A percentile compares a stretch with the other conserved stretches of the same genome.
Conservation (phyloP, 768 basidiomycete genomes). For the Lactarius indigo region DNA sequence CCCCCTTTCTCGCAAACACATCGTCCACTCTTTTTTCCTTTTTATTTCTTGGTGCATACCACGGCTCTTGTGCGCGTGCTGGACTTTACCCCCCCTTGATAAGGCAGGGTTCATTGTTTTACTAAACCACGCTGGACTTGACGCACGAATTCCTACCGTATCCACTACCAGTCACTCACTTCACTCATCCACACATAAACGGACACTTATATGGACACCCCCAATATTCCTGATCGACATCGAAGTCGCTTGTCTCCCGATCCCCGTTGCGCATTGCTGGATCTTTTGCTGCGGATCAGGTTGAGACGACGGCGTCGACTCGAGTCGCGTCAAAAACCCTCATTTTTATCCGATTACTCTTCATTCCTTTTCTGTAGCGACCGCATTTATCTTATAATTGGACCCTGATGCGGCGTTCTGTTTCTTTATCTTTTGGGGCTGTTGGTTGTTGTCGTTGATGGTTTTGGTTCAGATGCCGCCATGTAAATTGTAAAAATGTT, state of each 20-base stretch:
- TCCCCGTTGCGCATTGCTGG: neutral
- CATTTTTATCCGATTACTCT: neutral
- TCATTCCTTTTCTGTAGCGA: neutral
- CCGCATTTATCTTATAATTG: neutral
- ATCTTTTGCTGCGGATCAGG: neutral
- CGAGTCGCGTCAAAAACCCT: neutral
- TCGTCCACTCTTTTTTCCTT: neutral
- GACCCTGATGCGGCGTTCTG: neutral
- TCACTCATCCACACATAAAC: neutral
- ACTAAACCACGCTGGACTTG: neutral
- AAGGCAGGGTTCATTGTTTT: neutral
- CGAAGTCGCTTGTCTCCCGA: neutral
- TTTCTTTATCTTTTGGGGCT: neutral
- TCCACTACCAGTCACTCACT: neutral
- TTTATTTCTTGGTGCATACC: neutral
- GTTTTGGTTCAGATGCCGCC: neutral
- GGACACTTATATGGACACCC: neutral
- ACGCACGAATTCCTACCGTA: neutral
- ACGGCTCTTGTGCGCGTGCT: conserved; percentile 12
- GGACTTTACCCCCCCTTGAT: conserved; percentile 6
- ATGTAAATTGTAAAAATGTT: neutral
- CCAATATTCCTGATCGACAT: neutral
- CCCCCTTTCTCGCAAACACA: too few species aligned
- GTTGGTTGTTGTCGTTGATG: neutral
- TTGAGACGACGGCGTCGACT: conserved; percentile 6